These are phyloP conservation scores for Ramalina intermedia DNA, from an alignment of 495 filamentous ascomycete species.

Conservation along the genomic window DNA sequence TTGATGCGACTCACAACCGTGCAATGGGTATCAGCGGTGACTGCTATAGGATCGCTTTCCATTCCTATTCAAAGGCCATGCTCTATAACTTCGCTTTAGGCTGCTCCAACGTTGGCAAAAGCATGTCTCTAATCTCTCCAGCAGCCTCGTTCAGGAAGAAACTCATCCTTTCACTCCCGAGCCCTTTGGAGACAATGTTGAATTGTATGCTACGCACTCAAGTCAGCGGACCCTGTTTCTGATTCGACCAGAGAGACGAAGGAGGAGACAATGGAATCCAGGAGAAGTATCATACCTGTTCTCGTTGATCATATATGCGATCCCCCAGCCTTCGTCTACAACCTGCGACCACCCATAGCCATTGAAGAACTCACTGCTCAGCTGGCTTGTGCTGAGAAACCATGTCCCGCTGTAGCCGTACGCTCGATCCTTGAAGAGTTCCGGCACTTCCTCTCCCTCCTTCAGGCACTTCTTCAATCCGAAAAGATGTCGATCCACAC, in stretches of 20 bases:
- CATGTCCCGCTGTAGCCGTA: slow-evolving; percentile 74
- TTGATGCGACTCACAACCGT: too few species aligned
- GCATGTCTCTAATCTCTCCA: slow-evolving; percentile 72
- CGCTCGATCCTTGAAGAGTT: slow-evolving; percentile 73
- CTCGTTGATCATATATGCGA: slow-evolving; percentile 99
- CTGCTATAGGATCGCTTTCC: too few species aligned
- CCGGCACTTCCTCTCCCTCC: slow-evolving; percentile 69
- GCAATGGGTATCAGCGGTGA: too few species aligned
- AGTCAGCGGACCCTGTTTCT: slow-evolving; percentile 12
- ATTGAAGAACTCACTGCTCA: slow-evolving; percentile 95
- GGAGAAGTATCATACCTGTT: slow-evolving; percentile 40
- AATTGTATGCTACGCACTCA: slow-evolving; percentile 62
- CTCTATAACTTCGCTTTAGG: slow-evolving; percentile 77
- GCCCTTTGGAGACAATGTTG: slow-evolving; percentile 90
- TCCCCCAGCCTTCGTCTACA: slow-evolving; percentile 87
- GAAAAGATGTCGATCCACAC: slow-evolving; percentile 93
- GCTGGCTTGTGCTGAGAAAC: slow-evolving; percentile 78
- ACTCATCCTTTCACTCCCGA: slow-evolving; percentile 85
- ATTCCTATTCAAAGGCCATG: too few species aligned
- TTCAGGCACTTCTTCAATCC: slow-evolving; percentile 83
- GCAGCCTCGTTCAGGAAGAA: slow-evolving; percentile 91
- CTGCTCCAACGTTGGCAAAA: slow-evolving; percentile 66
- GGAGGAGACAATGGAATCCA: background rate
- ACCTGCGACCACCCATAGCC: slow-evolving; percentile 99
- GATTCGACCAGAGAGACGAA: background rate